A percentile compares a stretch with the other conserved stretches of the same genome.
Conservation (phyloP, 2,329 filamentous ascomycete species). For the Aspergillus intermedius region DNA sequence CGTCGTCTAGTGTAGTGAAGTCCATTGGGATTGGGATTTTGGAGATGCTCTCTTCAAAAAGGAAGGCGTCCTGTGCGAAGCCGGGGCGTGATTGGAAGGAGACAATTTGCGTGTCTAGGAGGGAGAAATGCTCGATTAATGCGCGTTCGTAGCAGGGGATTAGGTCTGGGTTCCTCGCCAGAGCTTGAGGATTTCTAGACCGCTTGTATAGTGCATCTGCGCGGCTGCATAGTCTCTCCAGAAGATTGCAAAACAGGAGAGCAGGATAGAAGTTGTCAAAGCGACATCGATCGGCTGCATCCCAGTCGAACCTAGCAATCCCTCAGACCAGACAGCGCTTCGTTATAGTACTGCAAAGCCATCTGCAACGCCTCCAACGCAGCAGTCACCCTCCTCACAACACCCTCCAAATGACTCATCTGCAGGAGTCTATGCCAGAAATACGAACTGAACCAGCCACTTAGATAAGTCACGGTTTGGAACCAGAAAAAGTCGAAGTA, state of each 20-base stretch:
- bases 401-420: background rate
- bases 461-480: background rate
- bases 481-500: background rate
- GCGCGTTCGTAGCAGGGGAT: background rate
- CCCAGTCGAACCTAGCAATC: background rate
- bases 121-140: background rate
- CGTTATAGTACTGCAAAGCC: background rate
- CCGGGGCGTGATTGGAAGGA: background rate
- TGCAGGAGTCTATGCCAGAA: constrained; percentile 1
- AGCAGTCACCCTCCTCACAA: background rate
- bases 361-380: background rate
- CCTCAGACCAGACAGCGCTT: background rate
- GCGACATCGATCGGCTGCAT: background rate
- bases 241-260: background rate
- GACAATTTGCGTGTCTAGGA: background rate
- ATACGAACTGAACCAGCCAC: constrained; percentile 1
- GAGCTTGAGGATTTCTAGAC: background rate
- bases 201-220: background rate
- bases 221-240: background rate
- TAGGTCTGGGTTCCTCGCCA: background rate
- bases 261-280: background rate
- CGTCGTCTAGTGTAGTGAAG: background rate
- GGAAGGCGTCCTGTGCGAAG: background rate
- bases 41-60: background rate
- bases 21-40: background rate